A percentile compares a stretch with the other conserved stretches of the same genome.
phyloP scores from a whole-genome alignment of 2,329 filamentous ascomycete genomes.

The Lanzia echinophila region DNA sequence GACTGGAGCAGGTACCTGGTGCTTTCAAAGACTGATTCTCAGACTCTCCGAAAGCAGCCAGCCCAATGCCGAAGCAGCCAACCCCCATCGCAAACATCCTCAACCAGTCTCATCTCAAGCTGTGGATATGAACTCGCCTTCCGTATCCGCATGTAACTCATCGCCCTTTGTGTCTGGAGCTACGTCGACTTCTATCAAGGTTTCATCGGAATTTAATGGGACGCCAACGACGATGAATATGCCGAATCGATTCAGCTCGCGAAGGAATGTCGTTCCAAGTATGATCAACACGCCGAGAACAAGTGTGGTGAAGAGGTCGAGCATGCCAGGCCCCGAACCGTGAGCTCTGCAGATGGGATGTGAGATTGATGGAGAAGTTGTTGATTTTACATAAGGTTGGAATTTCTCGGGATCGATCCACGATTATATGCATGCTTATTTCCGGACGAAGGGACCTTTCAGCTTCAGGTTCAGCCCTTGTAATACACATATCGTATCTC shows the following conservation, averaged over 20 bases:
- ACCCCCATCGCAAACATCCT: neutral
- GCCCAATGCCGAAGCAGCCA: neutral
- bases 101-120: too few relatives aligned
- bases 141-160: too few relatives aligned
- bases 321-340: neutral
- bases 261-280: neutral
- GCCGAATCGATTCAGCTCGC: too few relatives aligned
- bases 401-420: too few relatives aligned
- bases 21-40: neutral
- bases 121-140: too few relatives aligned
- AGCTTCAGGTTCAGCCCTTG: neutral
- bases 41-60: neutral
- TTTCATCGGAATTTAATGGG: too few relatives aligned
- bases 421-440: neutral
- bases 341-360: neutral
- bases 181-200: too few relatives aligned
- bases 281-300: constrained; percentile 1
- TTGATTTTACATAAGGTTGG: neutral
- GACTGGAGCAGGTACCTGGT: constrained; percentile 4
- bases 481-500: too few relatives aligned
- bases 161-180: neutral
- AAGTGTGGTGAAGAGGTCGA: constrained; percentile 1
- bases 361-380: neutral
- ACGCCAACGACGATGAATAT: neutral
- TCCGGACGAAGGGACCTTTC: neutral